Conservation (phyloP, 1,284 basidiomycete genomes). For the Pascua sp. region DNA sequence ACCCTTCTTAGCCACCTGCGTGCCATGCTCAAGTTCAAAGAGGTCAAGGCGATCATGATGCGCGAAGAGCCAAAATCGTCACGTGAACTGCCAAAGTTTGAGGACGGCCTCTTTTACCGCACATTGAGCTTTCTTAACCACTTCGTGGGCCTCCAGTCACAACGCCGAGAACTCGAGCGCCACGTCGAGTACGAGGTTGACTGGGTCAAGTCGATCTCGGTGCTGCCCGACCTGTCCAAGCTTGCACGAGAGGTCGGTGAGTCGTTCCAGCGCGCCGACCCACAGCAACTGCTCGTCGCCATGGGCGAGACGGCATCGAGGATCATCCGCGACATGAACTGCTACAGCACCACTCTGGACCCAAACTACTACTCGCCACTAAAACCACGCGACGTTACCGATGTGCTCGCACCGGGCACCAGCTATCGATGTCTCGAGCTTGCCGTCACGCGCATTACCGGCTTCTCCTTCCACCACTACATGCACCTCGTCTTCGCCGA, state of each 20-base stretch:
- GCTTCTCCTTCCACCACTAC: constrained; percentile 77
- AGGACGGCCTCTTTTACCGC: constrained; percentile 57
- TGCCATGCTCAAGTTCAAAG: constrained; percentile 62
- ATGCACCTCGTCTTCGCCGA: constrained; percentile 90
- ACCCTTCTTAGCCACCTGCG: constrained; percentile 76
- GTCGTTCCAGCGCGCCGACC: constrained; percentile 57
- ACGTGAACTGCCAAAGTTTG: too few species aligned
- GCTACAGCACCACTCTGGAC: constrained; percentile 55
- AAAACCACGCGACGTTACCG: constrained; percentile 55
- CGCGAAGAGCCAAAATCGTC: constrained; percentile 50
- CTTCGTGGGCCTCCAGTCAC: constrained; percentile 87
- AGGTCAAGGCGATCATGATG: constrained; percentile 72
- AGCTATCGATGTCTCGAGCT: constrained; percentile 59
- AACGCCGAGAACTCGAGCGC: constrained; percentile 70
- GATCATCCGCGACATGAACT: constrained; percentile 61
- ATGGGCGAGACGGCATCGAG: constrained; percentile 67
- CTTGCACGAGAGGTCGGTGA: constrained; percentile 85
- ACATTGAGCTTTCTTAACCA: constrained; percentile 66
- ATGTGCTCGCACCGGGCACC: constrained; percentile 23
- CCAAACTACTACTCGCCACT: constrained; percentile 61
- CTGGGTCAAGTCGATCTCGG: constrained; percentile 91
- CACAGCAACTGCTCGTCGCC: constrained; percentile 63
- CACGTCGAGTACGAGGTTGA: constrained; percentile 95
- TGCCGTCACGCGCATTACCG: constrained; percentile 57
- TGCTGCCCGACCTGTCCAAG: constrained; percentile 79